These are phyloP conservation scores for Teratosphaeria nubilosa DNA, from an alignment of 2,329 filamentous ascomycete genomes.

Conservation along the genomic window DNA sequence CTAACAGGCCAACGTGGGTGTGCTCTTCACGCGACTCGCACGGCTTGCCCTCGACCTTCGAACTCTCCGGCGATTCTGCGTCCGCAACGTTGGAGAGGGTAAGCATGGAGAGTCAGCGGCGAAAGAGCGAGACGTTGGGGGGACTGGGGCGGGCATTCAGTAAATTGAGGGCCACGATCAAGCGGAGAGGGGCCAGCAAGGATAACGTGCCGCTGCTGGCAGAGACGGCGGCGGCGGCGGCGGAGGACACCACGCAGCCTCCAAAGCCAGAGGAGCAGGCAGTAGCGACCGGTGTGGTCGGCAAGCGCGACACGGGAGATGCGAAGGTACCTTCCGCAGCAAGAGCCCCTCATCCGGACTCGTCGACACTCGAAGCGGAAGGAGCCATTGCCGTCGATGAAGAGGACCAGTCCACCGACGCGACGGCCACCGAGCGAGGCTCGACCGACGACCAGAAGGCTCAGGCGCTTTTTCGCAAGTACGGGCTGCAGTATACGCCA, in stretches of 20 bases:
- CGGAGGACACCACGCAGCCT: neutral
- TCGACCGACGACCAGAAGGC: constrained; percentile 18
- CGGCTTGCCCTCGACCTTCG: neutral
- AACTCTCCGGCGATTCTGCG: neutral
- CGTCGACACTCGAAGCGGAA: constrained; percentile 3
- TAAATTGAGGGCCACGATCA: constrained; percentile 13
- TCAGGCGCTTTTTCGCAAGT: constrained; percentile 32
- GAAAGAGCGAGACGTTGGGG: constrained; percentile 4
- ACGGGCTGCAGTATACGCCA: constrained; percentile 28
- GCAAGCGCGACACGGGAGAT: neutral
- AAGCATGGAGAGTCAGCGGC: neutral
- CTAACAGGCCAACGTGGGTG: neutral
- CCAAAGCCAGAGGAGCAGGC: neutral
- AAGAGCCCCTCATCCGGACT: neutral
- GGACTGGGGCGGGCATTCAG: constrained; percentile 19
- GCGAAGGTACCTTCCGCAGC: neutral
- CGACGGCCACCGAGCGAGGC: constrained; percentile 8
- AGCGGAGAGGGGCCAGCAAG: constrained; percentile 10
- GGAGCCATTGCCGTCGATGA: constrained; percentile 12
- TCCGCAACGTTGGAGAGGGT: neutral
- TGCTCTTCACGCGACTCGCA: neutral
- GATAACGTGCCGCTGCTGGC: neutral
- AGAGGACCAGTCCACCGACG: constrained; percentile 12
- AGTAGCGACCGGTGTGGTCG: neutral
- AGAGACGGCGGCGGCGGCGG: neutral